These are phyloP conservation scores for Protoeuglena noctilucae DNA, from an alignment of 139 green algal species.

Conservation along the genomic window DNA sequence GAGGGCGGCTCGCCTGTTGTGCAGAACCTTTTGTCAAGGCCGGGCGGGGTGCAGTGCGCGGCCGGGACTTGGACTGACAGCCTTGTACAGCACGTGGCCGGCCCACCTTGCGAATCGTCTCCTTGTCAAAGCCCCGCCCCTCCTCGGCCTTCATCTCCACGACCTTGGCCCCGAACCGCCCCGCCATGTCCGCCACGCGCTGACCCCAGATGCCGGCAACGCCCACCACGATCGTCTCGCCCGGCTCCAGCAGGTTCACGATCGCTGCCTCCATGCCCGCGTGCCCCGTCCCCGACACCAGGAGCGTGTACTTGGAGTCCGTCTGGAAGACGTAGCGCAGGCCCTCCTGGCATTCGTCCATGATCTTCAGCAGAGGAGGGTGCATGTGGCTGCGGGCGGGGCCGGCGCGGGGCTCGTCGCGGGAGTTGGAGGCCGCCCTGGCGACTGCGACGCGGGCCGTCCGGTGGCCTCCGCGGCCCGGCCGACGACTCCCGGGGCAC, in stretches of 20 bases:
- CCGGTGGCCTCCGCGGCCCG: too few relatives aligned
- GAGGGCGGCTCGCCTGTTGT: too few relatives aligned
- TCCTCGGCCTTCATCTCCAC: slow-evolving; percentile 44
- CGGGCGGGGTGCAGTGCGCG: too few relatives aligned
- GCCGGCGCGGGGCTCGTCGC: too few relatives aligned
- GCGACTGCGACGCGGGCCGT: too few relatives aligned
- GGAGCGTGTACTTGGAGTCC: slow-evolving; percentile 56
- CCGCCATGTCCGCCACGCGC: slow-evolving; percentile 64
- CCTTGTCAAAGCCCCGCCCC: slow-evolving; percentile 49
- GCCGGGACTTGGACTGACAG: too few relatives aligned
- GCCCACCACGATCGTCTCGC: slow-evolving; percentile 63
- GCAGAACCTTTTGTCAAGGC: too few relatives aligned
- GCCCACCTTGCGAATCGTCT: slow-evolving; percentile 23
- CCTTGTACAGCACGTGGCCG: too few relatives aligned
- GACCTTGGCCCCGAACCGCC: slow-evolving; percentile 57
- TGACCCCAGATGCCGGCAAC: slow-evolving; percentile 79
- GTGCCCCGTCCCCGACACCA: slow-evolving; percentile 63
- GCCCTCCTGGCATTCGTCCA: slow-evolving; percentile 66
- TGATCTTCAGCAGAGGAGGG: slow-evolving; percentile 83
- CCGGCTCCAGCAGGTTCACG: slow-evolving; percentile 77
- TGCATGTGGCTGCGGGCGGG: too few relatives aligned
- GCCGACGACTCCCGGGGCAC: too few relatives aligned
- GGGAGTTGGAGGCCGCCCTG: too few relatives aligned
- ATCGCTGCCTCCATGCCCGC: slow-evolving; percentile 84
- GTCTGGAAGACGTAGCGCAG: slow-evolving; percentile 79